phyloP scores from a whole-genome alignment of 169 alveolate genomes.

The Plasmodium inui region DNA sequence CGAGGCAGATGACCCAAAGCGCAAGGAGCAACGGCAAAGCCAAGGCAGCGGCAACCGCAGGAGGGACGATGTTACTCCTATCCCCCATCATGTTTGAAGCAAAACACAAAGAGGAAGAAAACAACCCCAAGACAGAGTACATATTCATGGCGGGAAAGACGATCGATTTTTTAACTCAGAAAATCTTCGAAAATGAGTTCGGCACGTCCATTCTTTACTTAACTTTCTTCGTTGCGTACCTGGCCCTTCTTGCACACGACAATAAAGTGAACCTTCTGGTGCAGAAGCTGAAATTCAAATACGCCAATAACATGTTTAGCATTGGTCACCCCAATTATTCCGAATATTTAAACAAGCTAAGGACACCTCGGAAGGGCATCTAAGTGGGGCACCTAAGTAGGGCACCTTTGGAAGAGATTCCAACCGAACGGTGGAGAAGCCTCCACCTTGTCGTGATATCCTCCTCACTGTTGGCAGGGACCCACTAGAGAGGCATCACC shows the following conservation, averaged over 20 bases:
- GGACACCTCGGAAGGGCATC: background rate
- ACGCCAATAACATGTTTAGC: constrained; percentile 38
- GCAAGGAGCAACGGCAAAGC: background rate
- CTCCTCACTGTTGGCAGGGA: too few species aligned
- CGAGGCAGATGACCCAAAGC: background rate
- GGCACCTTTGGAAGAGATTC: too few species aligned
- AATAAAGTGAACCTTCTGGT: constrained; percentile 50
- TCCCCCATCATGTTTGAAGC: constrained; percentile 61
- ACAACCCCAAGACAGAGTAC: constrained; percentile 47
- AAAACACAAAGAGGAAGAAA: constrained; percentile 68
- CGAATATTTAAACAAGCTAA: background rate
- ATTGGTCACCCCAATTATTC: constrained; percentile 69
- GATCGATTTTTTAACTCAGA: constrained; percentile 62
- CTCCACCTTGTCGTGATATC: too few species aligned
- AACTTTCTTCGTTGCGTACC: constrained; percentile 64
- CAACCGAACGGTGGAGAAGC: too few species aligned
- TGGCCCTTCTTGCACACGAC: constrained; percentile 61
- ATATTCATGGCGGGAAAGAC: constrained; percentile 70
- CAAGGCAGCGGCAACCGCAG: background rate
- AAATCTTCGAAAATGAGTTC: constrained; percentile 66
- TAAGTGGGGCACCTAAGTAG: too few species aligned
- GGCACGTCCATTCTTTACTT: constrained; percentile 62
- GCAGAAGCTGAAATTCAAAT: constrained; percentile 48
- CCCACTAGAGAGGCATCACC: background rate
- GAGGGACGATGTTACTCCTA: constrained; percentile 27